Percentiles rank a stretch among this genome's conserved stretches.
Evolutionary conservation across 768 basidiomycete species (phyloP).

Genomic region (Boletus rufocinnamomeus): DNA sequence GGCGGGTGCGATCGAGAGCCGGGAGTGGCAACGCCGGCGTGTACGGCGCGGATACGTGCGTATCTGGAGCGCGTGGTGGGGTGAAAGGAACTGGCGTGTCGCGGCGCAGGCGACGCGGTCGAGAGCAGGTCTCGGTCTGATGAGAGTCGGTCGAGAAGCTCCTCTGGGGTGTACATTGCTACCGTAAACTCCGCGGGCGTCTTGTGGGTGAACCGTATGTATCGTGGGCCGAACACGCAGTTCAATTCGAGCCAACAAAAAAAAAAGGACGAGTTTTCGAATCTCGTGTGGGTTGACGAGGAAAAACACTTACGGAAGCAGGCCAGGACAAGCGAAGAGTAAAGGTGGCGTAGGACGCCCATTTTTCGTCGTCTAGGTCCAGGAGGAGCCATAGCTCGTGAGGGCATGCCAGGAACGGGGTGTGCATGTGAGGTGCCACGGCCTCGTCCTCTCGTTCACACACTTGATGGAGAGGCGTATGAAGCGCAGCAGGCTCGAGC

Average conservation of each 20-base stretch:
- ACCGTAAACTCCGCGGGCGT: slow-evolving; percentile 41
- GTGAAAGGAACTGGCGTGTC: slow-evolving; percentile 8
- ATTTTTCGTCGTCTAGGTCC: slow-evolving; percentile 43
- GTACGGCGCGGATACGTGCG: slow-evolving; percentile 57
- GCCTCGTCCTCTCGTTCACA: slow-evolving; percentile 33
- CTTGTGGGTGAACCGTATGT: too few relatives aligned
- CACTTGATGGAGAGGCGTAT: slow-evolving; percentile 38
- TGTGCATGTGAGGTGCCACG: background rate
- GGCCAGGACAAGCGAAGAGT: slow-evolving; percentile 59
- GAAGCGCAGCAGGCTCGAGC: slow-evolving; percentile 45
- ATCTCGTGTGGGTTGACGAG: background rate
- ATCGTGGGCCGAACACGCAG: too few relatives aligned
- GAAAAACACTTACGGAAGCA: slow-evolving; percentile 46
- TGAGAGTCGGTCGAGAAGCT: slow-evolving; percentile 24
- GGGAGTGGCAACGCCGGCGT: slow-evolving; percentile 55
- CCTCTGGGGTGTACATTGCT: slow-evolving; percentile 39
- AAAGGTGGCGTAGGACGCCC: slow-evolving; percentile 46
- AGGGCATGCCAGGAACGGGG: slow-evolving; percentile 31
- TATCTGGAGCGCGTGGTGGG: slow-evolving; percentile 46
- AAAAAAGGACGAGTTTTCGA: background rate
- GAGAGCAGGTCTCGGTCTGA: slow-evolving; percentile 1
- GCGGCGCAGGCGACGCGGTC: background rate
- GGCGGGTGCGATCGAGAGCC: slow-evolving; percentile 7
- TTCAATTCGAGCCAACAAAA: background rate
- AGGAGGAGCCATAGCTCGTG: slow-evolving; percentile 52